Evolutionary conservation across 768 basidiomycete species (phyloP).

Genomic region (Pholiota microspora): DNA sequence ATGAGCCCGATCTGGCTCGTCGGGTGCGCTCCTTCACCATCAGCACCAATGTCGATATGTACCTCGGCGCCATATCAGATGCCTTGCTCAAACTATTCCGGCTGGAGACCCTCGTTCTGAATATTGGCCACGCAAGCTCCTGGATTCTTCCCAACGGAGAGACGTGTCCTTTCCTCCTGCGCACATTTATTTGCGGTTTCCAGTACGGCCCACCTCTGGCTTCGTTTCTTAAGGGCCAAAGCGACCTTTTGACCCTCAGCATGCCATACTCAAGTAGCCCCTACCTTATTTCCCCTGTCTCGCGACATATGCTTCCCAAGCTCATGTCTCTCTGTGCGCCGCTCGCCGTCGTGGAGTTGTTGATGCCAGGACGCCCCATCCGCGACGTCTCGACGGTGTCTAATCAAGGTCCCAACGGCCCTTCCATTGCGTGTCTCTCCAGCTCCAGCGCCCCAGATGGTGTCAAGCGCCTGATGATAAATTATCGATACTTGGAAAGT

Average conservation of each 20-base stretch:
- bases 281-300: conserved; percentile 2
- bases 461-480: conserved; percentile 19
- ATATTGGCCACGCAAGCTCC: conserved; percentile 17
- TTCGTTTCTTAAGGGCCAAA: conserved; percentile 19
- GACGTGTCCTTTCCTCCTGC: conserved; percentile 20
- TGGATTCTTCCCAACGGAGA: conserved; percentile 22
- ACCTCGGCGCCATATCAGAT: conserved; percentile 22
- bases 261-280: conserved; percentile 2
- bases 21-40: conserved; percentile 21
- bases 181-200: conserved; percentile 19
- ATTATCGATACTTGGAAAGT: conserved; percentile 15
- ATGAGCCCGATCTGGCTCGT: conserved; percentile 17
- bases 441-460: conserved; percentile 15
- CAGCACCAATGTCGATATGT: conserved; percentile 17
- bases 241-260: conserved; percentile 12
- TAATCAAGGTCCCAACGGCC: conserved; percentile 1
- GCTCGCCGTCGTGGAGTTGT: conserved; percentile 17
- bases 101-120: conserved; percentile 21
- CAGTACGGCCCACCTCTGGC: conserved; percentile 13
- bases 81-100: conserved; percentile 18
- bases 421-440: conserved; percentile 17
- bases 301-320: conserved; percentile 11
- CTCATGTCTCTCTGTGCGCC: conserved; percentile 19
- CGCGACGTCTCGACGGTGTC: conserved; percentile 13
- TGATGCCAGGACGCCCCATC: conserved; percentile 22